Conservation (phyloP, 768 basidiomycete species). For the Galerina sulciceps region DNA sequence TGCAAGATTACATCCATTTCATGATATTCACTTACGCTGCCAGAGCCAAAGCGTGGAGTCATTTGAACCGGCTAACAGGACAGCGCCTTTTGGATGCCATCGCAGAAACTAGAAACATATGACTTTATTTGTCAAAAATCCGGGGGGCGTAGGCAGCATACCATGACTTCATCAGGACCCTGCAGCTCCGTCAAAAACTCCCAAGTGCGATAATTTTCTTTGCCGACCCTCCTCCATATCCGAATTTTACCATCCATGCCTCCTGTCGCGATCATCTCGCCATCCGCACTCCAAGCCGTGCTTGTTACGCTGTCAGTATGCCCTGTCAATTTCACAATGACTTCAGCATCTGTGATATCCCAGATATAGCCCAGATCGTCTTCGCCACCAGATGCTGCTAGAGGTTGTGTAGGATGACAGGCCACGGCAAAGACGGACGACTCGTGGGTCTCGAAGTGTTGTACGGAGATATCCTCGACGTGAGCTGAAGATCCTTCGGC, state of each 20-base stretch:
- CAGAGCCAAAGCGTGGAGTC: slow-evolving; percentile 96
- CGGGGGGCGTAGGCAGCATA: slow-evolving; percentile 40
- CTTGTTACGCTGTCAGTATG: slow-evolving; percentile 91
- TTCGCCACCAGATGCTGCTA: slow-evolving; percentile 93
- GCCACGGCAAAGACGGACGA: slow-evolving; percentile 86
- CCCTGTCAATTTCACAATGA: slow-evolving; percentile 84
- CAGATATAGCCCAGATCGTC: slow-evolving; percentile 96
- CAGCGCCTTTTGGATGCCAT: slow-evolving; percentile 95
- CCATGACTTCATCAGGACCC: slow-evolving; percentile 95
- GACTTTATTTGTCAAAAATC: background rate
- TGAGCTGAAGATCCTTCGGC: slow-evolving; percentile 42
- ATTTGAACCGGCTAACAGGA: slow-evolving; percentile 90
- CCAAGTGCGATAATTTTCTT: slow-evolving; percentile 78
- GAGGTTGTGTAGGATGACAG: slow-evolving; percentile 78
- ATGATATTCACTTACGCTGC: slow-evolving; percentile 72
- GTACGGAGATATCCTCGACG: slow-evolving; percentile 66
- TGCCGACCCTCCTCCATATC: slow-evolving; percentile 87
- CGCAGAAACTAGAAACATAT: slow-evolving; percentile 71
- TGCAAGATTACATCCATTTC: background rate
- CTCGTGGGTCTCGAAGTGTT: slow-evolving; percentile 68
- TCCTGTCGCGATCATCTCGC: slow-evolving; percentile 92
- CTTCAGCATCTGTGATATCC: slow-evolving; percentile 81
- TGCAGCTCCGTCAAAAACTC: slow-evolving; percentile 93
- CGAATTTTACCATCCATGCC: slow-evolving; percentile 98
- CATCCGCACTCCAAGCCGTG: slow-evolving; percentile 83